phyloP scores from a whole-genome alignment of 768 basidiomycete genomes.

The Chalciporus pseudorubinellus region DNA sequence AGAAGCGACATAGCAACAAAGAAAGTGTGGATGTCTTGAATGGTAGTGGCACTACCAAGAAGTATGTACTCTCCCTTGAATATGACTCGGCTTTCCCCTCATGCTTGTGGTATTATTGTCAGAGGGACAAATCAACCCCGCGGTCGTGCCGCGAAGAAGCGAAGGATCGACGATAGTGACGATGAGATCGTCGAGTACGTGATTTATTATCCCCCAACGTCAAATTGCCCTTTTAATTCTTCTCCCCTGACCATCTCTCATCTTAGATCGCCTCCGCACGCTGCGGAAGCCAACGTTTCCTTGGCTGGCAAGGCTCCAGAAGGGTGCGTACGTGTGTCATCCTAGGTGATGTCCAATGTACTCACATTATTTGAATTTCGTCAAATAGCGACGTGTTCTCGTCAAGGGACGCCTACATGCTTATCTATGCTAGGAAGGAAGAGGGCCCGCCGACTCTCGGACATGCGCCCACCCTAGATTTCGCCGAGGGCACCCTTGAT shows the following conservation, averaged over 20 bases:
- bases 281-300: slow-evolving; percentile 21
- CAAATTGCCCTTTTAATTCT: slow-evolving; percentile 18
- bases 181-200: slow-evolving; percentile 42
- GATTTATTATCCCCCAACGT: slow-evolving; percentile 10
- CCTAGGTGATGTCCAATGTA: slow-evolving; percentile 46
- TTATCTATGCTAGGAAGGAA: slow-evolving; percentile 71
- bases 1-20: slow-evolving; percentile 37
- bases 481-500: slow-evolving; percentile 17
- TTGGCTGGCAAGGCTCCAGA: slow-evolving; percentile 39
- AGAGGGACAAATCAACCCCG: slow-evolving; percentile 32
- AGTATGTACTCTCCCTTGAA: slow-evolving; percentile 18
- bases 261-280: slow-evolving; percentile 19
- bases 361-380: slow-evolving; percentile 21
- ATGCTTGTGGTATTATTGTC: slow-evolving; percentile 3
- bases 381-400: slow-evolving; percentile 46
- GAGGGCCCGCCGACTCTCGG: slow-evolving; percentile 7
- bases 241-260: slow-evolving; percentile 6
- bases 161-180: slow-evolving; percentile 58
- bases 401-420: slow-evolving; percentile 93
- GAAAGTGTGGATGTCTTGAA: slow-evolving; percentile 29
- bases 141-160: slow-evolving; percentile 45
- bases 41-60: slow-evolving; percentile 24
- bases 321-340: slow-evolving; percentile 80
- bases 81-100: not conserved
- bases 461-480: slow-evolving; percentile 18